A percentile compares a stretch with the other conserved stretches of the same genome.
Evolutionary conservation across 306 rosid genomes (phyloP).

Genomic region (Echinosophora koreensis): DNA sequence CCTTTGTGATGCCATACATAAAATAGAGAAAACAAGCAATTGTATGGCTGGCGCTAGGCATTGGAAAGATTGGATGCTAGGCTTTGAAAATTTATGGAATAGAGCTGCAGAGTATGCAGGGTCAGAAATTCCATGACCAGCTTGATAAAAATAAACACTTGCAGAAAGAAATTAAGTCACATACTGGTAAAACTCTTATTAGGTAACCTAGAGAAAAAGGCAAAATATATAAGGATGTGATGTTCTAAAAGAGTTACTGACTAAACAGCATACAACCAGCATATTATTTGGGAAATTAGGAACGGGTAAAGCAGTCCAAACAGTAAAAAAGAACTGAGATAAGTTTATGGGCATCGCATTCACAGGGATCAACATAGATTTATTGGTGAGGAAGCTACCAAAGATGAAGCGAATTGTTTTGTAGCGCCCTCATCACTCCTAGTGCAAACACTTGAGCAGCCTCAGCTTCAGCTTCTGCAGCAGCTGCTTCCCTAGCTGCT

Average conservation of each 20-base stretch:
- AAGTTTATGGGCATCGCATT: conserved; percentile 6
- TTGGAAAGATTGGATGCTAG: neutral
- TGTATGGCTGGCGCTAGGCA: too few relatives aligned
- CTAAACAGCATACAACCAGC: conserved; percentile 18
- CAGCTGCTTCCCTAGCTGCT: conserved; percentile 93
- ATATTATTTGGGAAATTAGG: conserved; percentile 22
- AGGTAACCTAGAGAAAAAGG: conserved; percentile 21
- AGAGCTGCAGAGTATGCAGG: conserved; percentile 21
- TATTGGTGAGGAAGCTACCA: conserved; percentile 56
- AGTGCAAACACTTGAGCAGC: conserved; percentile 90
- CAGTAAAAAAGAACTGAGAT: conserved; percentile 3
- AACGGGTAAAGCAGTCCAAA: conserved; percentile 8
- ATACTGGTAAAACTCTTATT: conserved; percentile 33
- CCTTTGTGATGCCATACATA: neutral
- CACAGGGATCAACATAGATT: conserved; percentile 14
- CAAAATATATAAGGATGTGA: conserved; percentile 12
- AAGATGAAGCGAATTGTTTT: conserved; percentile 65
- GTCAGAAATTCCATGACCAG: conserved; percentile 21
- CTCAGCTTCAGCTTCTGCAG: conserved; percentile 97
- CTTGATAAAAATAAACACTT: conserved; percentile 16
- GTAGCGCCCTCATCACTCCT: conserved; percentile 87
- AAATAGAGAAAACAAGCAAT: neutral
- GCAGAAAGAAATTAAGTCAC: conserved; percentile 14
- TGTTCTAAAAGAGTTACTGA: conserved; percentile 22
- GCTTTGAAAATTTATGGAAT: neutral